phyloP scores from a whole-genome alignment of 139 green algal species.

The Trebouxia sp. region DNA sequence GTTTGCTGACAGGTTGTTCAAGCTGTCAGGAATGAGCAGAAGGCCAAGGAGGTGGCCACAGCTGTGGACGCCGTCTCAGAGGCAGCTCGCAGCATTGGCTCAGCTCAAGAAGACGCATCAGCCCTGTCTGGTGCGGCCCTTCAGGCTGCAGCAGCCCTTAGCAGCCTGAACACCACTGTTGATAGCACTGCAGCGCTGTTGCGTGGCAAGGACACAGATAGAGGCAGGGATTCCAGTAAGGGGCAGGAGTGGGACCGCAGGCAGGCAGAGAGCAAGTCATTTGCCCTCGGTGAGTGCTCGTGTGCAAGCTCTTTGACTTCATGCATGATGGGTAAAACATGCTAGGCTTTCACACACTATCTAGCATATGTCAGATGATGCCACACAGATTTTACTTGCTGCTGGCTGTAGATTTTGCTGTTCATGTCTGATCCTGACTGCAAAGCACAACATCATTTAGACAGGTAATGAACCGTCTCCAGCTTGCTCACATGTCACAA shows the following conservation, averaged over 20 bases:
- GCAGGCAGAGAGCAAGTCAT: constrained; percentile 3
- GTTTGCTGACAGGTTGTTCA: constrained; percentile 18
- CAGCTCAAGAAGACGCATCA: constrained; percentile 18
- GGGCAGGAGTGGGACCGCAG: neutral
- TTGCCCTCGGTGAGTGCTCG: neutral
- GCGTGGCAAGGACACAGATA: neutral
- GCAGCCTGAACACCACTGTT: neutral
- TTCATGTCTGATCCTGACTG: too few species aligned
- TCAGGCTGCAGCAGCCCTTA: constrained; percentile 24
- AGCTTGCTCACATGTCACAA: too few species aligned
- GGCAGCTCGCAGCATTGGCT: constrained; percentile 25
- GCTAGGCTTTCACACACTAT: too few species aligned
- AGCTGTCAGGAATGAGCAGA: constrained; percentile 31
- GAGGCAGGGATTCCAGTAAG: neutral
- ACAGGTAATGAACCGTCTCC: too few species aligned
- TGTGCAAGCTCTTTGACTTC: too few species aligned
- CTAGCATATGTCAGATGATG: too few species aligned
- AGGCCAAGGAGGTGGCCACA: constrained; percentile 43
- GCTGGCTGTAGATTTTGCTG: too few species aligned
- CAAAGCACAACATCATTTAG: too few species aligned
- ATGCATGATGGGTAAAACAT: too few species aligned
- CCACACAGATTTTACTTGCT: too few species aligned
- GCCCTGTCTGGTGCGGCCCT: constrained; percentile 22
- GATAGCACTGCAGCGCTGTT: neutral
- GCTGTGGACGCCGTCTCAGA: constrained; percentile 35